Base-by-base conservation (phyloP, 2,329 filamentous ascomycete genomes). In the Pseudogymnoascus sp. region DNA sequence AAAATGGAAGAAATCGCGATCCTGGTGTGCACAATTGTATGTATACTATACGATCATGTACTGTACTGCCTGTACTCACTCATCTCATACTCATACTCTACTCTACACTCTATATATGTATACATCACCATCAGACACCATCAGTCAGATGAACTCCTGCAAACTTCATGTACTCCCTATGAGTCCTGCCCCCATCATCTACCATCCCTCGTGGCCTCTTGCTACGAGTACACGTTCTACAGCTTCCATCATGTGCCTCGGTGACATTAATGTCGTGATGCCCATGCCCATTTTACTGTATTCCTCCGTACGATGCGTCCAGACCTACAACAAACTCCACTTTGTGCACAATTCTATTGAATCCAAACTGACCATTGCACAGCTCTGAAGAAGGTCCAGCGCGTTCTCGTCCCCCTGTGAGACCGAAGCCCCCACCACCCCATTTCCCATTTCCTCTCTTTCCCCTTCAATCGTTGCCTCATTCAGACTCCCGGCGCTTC, bases 401-500 rank as follows among this genome's bases (percentile, higher is more conserved):
- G 27, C 21, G 42, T 48, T 48, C 42, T 29, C 21, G 21, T 21
- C 21, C 42, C 17, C 39, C 39, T 42, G 39, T 42, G 15, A 42
- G 39, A 42, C 17, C 15, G 15, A 4, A 42, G 17, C 39, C 39
- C 39, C 39, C 39, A 21, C 8, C 10, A 21, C 21, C 21, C 21
- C 21, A 21, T 21, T 21, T 21, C 25, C 25, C 42, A 48, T 48
- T 25, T 48, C 25, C 42, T 29, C 13, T 12, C 15, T 10, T 39
- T 25, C 21, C 21, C 27, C 44, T 51, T 51, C 44, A 51, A 51
- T 51, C 44, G 27, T 55, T 55, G 8, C 44, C 44, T n/a, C 48
- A 55, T 55, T 55, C 48, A 55, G 48, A 55, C 48, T 55, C 48
- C 48, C 48, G 48, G 48, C 48, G 48, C 48, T 55, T 33, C 48